These are phyloP conservation scores for Firmiana major DNA, from an alignment of 345 rosid species.

Conservation along the genomic window DNA sequence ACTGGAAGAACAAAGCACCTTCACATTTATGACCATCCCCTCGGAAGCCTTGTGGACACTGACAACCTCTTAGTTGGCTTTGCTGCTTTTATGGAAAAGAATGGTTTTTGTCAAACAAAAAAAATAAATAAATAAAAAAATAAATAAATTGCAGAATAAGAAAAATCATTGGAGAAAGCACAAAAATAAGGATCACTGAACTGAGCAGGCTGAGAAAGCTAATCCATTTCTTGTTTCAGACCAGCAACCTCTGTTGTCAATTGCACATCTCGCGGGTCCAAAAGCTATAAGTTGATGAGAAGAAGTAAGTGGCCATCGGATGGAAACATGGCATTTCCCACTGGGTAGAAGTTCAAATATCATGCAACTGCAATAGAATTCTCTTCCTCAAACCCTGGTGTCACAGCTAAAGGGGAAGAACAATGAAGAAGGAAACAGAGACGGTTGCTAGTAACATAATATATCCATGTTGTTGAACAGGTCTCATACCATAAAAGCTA, in stretches of 20 bases:
- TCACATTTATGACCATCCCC: conserved; percentile 70
- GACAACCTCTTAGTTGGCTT: conserved; percentile 58
- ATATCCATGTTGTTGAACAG: background rate
- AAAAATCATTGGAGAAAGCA: background rate
- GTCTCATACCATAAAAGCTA: background rate
- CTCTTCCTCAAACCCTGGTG: background rate
- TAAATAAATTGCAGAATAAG: background rate
- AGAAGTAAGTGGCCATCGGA: background rate
- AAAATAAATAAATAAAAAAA: too few relatives aligned
- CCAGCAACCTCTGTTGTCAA: conserved; percentile 92
- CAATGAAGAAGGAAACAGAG: too few relatives aligned
- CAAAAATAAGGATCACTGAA: conserved; percentile 40
- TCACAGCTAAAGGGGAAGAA: too few relatives aligned
- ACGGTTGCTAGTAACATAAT: too few relatives aligned
- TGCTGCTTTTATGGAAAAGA: conserved; percentile 40
- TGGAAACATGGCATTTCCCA: too few relatives aligned
- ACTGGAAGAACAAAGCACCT: conserved; percentile 42
- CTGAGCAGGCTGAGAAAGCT: conserved; percentile 79
- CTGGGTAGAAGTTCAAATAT: background rate
- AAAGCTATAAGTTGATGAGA: conserved; percentile 41
- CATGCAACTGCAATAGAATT: background rate
- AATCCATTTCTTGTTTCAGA: conserved; percentile 51
- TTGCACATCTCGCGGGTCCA: conserved; percentile 75
- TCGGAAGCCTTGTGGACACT: conserved; percentile 71
- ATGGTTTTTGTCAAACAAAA: background rate